Percentiles rank a stretch among this genome's conserved stretches.
These are phyloP conservation scores for Albifimbria verrucaria DNA, from an alignment of 2,329 filamentous ascomycete genomes.

Conservation along the genomic window DNA sequence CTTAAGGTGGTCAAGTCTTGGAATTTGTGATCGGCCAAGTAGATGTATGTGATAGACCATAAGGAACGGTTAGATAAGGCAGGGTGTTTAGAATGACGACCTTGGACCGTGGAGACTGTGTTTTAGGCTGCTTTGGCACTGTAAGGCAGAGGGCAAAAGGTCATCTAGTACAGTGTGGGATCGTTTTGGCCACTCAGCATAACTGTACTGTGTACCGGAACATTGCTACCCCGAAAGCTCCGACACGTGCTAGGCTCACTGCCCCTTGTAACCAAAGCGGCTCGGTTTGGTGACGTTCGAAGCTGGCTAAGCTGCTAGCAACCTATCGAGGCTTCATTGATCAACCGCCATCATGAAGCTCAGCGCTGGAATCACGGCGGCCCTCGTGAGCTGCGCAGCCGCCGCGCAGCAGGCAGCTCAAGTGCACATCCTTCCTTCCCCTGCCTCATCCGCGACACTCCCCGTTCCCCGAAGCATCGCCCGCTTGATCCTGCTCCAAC, in stretches of 20 bases:
- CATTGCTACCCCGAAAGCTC: conserved; percentile 21
- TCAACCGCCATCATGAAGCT: conserved; percentile 39
- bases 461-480: conserved; percentile 51
- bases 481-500: conserved; percentile 57
- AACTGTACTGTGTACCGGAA: conserved; percentile 27
- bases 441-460: conserved; percentile 29
- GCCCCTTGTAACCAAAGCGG: conserved; percentile 12
- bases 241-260: conserved; percentile 21
- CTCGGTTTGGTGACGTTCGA: conserved; percentile 27
- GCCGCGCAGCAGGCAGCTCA: conserved; percentile 41
- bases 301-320: conserved; percentile 16
- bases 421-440: conserved; percentile 49
- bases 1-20: not conserved
- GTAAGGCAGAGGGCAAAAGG: not conserved
- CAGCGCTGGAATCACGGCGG: conserved; percentile 34
- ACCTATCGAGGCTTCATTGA: conserved; percentile 30
- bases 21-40: not conserved
- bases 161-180: not conserved
- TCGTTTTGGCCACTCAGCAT: not conserved
- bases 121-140: not conserved
- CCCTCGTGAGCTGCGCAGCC: conserved; percentile 34
- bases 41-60: too few relatives aligned
- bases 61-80: not conserved
- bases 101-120: not conserved
- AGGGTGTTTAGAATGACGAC: not conserved